These are phyloP conservation scores for Phylloboletellus chloephorus DNA, from an alignment of 1,284 basidiomycete species.

Conservation along the genomic window DNA sequence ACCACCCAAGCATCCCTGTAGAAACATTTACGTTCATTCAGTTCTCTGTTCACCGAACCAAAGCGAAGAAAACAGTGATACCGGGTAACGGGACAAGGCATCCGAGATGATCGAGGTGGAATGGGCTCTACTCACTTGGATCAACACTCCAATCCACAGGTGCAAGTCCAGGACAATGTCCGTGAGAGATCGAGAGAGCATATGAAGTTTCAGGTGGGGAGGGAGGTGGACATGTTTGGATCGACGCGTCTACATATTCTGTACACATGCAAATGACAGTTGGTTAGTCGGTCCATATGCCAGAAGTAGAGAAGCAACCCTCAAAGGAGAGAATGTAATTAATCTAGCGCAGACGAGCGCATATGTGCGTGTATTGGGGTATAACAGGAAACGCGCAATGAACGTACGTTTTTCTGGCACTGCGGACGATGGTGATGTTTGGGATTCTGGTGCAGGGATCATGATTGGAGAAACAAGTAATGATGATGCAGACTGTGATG, in stretches of 20 bases:
- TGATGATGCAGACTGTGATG: background rate
- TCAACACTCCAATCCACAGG: conserved; percentile 12
- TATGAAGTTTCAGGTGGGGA: background rate
- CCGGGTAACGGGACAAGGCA: no score
- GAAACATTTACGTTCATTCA: background rate
- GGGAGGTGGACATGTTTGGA: conserved; percentile 9
- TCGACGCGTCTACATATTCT: conserved; percentile 16
- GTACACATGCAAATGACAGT: background rate
- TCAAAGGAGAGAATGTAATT: background rate
- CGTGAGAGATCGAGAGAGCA: background rate
- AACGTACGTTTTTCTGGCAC: conserved; percentile 10
- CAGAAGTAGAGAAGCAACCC: background rate
- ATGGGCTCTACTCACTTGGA: conserved; percentile 6
- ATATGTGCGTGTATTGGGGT: background rate
- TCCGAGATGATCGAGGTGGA: background rate
- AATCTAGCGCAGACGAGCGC: background rate
- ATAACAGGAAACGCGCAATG: background rate
- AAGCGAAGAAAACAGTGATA: background rate
- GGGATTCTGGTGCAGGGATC: background rate
- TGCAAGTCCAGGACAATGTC: conserved; percentile 1
- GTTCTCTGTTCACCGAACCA: background rate
- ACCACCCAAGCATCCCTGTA: conserved; percentile 3
- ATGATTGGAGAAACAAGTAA: background rate
- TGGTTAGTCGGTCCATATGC: background rate
- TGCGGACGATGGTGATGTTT: background rate